Evolutionary conservation across 805 yeast genomes (phyloP), one percentile per base, ranked within the genome.

Genomic region (Maudiozyma bulderi): DNA sequence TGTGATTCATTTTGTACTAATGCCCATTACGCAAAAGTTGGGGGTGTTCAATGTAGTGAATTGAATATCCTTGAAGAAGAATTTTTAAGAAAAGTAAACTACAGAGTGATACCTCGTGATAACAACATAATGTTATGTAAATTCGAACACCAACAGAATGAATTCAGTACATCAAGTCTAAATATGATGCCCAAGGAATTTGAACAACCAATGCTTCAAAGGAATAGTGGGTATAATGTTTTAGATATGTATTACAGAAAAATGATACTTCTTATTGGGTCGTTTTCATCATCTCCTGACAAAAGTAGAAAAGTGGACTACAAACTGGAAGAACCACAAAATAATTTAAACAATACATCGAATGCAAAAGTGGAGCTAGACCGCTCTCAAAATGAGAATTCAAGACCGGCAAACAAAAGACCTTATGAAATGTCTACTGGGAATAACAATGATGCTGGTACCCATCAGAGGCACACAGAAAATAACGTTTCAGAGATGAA

Each of bases 1-100:
- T 89, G 96, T 66, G 99, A 91, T 68, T 84, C 90, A 29, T 91
- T 93, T 66, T 90, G 93, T 67, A 88, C 96, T 13, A 91, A 90
- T 66, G 77, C 83, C 43, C 96, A 93, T 65, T 91, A 93, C 60
- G 95, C 98, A 10, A 86, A 85, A 62, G 97, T 93, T 15, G 99
- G 99, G 3, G 98, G 99, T 52, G 84, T 89, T 5, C 87, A 87
- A 41, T 70, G 84, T 44, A 75, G 81, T 51, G 97, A 89, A 62
- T 71, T 90, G 55, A 93, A 93, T 65, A 74, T 91, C 48, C 72
- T 91, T 44, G 99, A 91, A 62, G 81, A 85, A 47, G 98, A 93
- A 65, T 89, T 93, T 59, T 73, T 91, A 43, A 76, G 77, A 45
- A 73, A 89, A 52, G 91, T 91, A 8, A 79, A 81, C 51, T 91